Base-by-base conservation (phyloP, 2,329 filamentous ascomycete genomes). In the Onygenales sp. region DNA sequence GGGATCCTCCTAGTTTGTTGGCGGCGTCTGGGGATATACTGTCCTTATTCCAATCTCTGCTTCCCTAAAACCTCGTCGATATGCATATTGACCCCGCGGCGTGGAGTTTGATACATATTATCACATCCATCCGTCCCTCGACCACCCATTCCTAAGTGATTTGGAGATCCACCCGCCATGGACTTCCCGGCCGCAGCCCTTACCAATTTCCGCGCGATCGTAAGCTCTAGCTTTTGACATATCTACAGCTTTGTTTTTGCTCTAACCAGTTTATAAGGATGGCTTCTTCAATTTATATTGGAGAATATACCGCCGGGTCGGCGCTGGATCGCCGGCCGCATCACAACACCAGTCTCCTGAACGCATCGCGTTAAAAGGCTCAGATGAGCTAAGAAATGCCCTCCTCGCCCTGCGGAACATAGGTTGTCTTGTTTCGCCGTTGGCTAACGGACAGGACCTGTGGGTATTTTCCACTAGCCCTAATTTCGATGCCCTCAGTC, bases 221-320 rank as follows among this genome's bases (percentile, higher is more conserved):
- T 73, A 65, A 60, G 71, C 66, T 43, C 50, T 35, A 43, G 31
- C 27, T 6, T 17, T 46, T 38, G 31, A 31, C n/a, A 45, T 49
- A 21, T 42, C 35, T 14, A 27, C 35, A 17, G 27, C 31, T 52
- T 31, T 27, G 46, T 17, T n/a, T 43, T n/a, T 31, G 8, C 38
- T 55, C 62, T 69, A 61, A 69, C 52, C 9, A 39, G 33, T 9
- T n/a, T 32, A 42, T 39, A 46, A 73, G 71, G 69, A 72, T 64
- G 69, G 69, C 36, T 72, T 72, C 61, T 70, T 69, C 56, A 68
- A 62, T 39, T 68, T 73, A 31, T 66, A 72, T 53, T 73, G 71
- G 69, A 70, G 69, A 58, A 67, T 59, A 27, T 59, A 59, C 44
- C 36, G 38, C n/a, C 38, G 55, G 43, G 43, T 50, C 38, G 42